These are phyloP conservation scores for Wickerhamiella parazyma DNA, from an alignment of 805 yeast genomes.

Conservation along the genomic window DNA sequence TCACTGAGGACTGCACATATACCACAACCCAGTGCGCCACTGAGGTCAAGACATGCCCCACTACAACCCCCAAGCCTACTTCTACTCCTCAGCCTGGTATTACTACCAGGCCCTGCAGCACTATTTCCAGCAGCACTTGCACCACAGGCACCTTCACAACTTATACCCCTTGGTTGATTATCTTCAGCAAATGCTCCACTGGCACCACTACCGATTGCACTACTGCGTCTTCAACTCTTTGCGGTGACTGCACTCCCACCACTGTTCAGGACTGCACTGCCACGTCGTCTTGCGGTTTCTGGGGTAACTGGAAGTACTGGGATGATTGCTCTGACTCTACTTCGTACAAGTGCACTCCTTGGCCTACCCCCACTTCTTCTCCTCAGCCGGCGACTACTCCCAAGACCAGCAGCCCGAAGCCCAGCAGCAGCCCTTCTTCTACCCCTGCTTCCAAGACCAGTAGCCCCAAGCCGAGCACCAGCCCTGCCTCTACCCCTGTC, in stretches of 20 bases:
- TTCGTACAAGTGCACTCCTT: not conserved
- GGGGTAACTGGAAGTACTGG: no score
- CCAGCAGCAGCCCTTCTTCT: not conserved
- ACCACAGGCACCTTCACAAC: no score
- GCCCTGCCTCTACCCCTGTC: not conserved
- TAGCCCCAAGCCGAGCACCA: not conserved
- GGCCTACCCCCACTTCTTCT: not conserved
- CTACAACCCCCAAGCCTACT: not conserved
- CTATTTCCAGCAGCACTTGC: not conserved
- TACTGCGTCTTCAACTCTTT: not conserved
- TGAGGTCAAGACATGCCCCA: not conserved
- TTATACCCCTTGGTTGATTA: no score
- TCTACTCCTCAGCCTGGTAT: not conserved
- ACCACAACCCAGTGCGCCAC: not conserved
- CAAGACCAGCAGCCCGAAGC: not conserved
- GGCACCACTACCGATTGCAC: constrained; percentile 1
- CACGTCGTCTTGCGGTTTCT: not conserved
- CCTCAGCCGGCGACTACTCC: no score
- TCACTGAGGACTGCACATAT: not conserved
- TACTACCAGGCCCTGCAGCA: not conserved
- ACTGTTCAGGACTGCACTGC: not conserved
- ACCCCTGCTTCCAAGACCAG: not conserved
- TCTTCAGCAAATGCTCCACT: not conserved
- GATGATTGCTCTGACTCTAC: not conserved
- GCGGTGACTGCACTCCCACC: not conserved